These are phyloP conservation scores for Aleurites moluccanus DNA, from an alignment of 441 rosid species.

Conservation along the genomic window DNA sequence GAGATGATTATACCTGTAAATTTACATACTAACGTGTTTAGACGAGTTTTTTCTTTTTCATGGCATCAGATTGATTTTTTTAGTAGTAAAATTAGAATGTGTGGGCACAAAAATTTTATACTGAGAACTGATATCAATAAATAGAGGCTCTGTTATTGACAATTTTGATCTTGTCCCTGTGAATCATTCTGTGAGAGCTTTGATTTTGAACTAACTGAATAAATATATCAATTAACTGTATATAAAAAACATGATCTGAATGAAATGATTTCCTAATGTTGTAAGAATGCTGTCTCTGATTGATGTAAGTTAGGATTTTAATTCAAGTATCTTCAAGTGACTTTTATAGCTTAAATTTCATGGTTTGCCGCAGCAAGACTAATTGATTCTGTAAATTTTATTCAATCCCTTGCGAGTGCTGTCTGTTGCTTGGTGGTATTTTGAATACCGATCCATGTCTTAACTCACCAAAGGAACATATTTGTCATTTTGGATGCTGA, in stretches of 20 bases:
- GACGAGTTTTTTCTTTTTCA: neutral
- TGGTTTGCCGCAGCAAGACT: neutral
- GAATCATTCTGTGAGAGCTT: neutral
- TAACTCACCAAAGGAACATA: neutral
- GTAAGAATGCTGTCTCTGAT: neutral
- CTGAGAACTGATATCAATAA: neutral
- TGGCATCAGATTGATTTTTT: neutral
- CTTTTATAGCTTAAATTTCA: neutral
- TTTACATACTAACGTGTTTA: neutral
- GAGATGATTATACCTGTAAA: conserved; percentile 19
- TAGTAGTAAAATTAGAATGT: neutral
- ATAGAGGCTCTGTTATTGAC: neutral
- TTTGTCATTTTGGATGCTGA: neutral
- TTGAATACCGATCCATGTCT: neutral
- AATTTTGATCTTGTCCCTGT: neutral
- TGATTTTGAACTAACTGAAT: neutral
- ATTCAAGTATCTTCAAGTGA: neutral
- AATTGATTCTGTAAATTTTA: neutral
- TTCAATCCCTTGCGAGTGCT: neutral
- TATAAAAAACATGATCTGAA: neutral
- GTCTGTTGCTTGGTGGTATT: neutral
- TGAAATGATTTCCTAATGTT: neutral
- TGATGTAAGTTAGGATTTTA: neutral
- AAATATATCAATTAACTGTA: neutral
- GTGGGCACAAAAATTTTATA: neutral